Percentiles rank a stretch among this genome's conserved stretches.
phyloP scores from a whole-genome alignment of 805 yeast genomes.

The Wickerhamiella kurtzmanii region DNA sequence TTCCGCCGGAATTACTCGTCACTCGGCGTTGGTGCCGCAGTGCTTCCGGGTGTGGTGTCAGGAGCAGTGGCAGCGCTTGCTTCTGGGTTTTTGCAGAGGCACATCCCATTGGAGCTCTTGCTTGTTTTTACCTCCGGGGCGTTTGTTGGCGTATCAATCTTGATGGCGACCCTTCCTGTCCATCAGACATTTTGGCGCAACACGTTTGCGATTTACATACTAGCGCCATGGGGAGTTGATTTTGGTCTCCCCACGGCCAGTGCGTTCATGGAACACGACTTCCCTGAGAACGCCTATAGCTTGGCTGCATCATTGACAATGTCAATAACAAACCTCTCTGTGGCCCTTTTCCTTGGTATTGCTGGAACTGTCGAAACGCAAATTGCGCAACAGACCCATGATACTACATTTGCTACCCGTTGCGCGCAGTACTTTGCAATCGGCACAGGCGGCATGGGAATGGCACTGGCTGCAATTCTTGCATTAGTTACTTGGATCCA shows the following conservation, averaged over 20 bases:
- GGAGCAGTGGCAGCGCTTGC: constrained; percentile 45
- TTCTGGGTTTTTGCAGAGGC: constrained; percentile 29
- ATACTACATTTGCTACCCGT: neutral
- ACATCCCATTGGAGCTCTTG: constrained; percentile 5
- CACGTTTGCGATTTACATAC: constrained; percentile 40
- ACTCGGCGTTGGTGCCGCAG: constrained; percentile 35
- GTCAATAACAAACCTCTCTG: constrained; percentile 58
- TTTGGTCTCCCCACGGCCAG: constrained; percentile 63
- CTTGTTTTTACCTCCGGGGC: constrained; percentile 37
- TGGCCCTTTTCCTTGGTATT: constrained; percentile 52
- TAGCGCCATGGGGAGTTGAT: constrained; percentile 67
- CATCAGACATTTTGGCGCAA: constrained; percentile 47
- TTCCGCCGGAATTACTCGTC: constrained; percentile 37
- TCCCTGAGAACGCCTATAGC: constrained; percentile 56
- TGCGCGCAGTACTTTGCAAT: neutral
- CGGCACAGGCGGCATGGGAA: neutral
- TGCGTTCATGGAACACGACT: constrained; percentile 40
- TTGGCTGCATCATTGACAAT: constrained; percentile 63
- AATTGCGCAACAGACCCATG: neutral
- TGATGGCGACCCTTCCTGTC: constrained; percentile 44
- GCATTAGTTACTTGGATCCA: neutral
- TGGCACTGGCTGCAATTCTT: neutral
- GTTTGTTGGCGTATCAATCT: constrained; percentile 40
- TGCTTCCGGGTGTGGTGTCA: constrained; percentile 34
- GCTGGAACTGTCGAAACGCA: constrained; percentile 50